phyloP scores from a whole-genome alignment of 352 stramenopile species.

The Globisporangium okanoganense region DNA sequence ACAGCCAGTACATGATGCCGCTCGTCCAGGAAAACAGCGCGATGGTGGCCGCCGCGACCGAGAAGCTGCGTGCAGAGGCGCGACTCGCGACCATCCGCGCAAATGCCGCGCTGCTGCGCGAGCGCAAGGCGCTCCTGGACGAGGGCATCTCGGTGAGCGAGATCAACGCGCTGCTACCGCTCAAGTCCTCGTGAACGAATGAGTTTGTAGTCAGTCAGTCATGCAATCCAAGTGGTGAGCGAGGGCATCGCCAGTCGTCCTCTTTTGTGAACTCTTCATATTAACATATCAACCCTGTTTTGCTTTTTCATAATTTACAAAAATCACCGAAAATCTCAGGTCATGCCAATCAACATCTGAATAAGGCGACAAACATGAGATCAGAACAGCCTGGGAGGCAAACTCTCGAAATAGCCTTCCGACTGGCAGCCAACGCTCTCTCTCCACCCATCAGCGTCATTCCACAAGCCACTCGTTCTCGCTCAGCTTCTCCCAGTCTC shows the following conservation, averaged over 20 bases:
- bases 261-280: background rate
- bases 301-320: background rate
- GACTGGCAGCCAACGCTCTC: background rate
- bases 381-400: background rate
- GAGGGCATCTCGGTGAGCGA: conserved; percentile 13
- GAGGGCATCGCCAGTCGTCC: background rate
- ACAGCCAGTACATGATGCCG: background rate
- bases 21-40: conserved; percentile 13
- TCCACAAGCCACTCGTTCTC: background rate
- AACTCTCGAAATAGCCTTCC: background rate
- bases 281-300: background rate
- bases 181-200: background rate
- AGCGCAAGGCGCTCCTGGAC: conserved; percentile 18
- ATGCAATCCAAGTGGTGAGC: background rate
- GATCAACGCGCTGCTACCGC: conserved; percentile 19
- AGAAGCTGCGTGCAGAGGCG: conserved; percentile 16
- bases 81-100: conserved; percentile 17
- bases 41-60: conserved; percentile 13
- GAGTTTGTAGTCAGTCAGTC: too few relatives aligned
- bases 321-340: too few relatives aligned
- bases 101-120: conserved; percentile 14
- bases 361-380: background rate
- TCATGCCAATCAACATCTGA: too few relatives aligned
- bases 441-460: background rate
- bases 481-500: background rate